Percentiles rank a stretch among this genome's conserved stretches.
Conservation (phyloP, 129 eudicot genomes). For the Erigeron canadensis region DNA sequence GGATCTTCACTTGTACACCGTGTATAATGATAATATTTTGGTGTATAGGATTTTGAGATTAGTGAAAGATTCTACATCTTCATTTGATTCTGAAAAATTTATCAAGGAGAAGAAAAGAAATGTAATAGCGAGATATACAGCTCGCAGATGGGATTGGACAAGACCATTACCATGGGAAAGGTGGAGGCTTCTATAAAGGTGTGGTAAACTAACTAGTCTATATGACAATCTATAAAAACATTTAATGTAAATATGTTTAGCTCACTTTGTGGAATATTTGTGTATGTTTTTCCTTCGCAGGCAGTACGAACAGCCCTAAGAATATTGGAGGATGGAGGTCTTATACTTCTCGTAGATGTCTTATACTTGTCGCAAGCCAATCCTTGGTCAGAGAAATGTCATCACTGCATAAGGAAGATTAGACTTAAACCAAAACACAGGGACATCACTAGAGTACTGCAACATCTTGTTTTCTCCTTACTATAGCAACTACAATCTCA, state of each 20-base stretch:
- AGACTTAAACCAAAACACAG: too few relatives aligned
- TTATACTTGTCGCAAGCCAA: too few relatives aligned
- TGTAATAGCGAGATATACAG: slow-evolving; percentile 23
- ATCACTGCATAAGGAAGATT: too few relatives aligned
- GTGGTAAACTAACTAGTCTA: slow-evolving; percentile 44
- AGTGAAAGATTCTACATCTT: slow-evolving; percentile 41
- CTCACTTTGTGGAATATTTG: slow-evolving; percentile 11
- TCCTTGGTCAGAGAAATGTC: too few relatives aligned
- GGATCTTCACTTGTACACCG: neutral
- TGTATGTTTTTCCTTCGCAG: slow-evolving; percentile 35
- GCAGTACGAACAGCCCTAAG: slow-evolving; percentile 63
- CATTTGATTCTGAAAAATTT: slow-evolving; percentile 49
- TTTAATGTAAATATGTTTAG: neutral
- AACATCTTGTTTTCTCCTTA: too few relatives aligned
- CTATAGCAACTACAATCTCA: too few relatives aligned
- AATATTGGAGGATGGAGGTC: slow-evolving; percentile 58
- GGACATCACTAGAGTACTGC: too few relatives aligned
- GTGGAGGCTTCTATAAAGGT: slow-evolving; percentile 73
- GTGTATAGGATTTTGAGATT: too few relatives aligned
- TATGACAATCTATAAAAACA: slow-evolving; percentile 11
- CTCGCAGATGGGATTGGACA: slow-evolving; percentile 39
- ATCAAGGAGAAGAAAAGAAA: slow-evolving; percentile 37
- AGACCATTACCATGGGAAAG: slow-evolving; percentile 69
- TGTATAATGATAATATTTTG: too few relatives aligned
- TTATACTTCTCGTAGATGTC: too few relatives aligned